Evolutionary conservation across 257 asterid species (phyloP).

Genomic region (Ilex asprella): DNA sequence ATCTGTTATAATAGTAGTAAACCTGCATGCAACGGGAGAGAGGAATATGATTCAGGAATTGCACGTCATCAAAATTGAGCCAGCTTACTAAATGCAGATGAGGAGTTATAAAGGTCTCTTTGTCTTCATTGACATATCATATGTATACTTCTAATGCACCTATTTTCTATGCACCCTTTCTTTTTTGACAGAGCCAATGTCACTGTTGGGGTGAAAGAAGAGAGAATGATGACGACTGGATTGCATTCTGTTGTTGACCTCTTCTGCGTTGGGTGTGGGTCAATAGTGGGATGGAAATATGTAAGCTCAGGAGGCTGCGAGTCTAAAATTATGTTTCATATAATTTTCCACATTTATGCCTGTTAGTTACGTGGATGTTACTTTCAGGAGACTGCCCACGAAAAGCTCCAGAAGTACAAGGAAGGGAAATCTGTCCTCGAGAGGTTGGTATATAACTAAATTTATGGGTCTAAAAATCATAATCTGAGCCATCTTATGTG

Average conservation of each 20-base stretch:
- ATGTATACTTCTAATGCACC: background rate
- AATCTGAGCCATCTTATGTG: background rate
- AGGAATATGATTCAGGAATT: background rate
- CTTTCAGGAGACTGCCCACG: slow-evolving; percentile 41
- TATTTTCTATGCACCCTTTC: background rate
- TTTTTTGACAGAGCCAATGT: slow-evolving; percentile 51
- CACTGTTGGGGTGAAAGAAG: slow-evolving; percentile 56
- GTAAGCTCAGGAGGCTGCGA: slow-evolving; percentile 29
- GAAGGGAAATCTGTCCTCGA: slow-evolving; percentile 27
- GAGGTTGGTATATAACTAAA: slow-evolving; percentile 9
- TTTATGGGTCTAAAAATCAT: background rate
- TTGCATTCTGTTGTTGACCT: slow-evolving; percentile 56
- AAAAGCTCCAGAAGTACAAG: slow-evolving; percentile 21
- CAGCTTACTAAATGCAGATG: background rate
- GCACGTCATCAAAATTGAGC: background rate
- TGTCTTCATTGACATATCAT: no score
- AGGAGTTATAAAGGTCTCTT: no score
- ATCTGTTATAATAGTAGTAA: no score
- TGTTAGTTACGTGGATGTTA: background rate
- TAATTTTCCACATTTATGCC: background rate
- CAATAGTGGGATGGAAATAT: slow-evolving; percentile 76
- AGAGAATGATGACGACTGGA: slow-evolving; percentile 73
- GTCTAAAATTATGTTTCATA: background rate
- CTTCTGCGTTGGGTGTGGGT: slow-evolving; percentile 67
- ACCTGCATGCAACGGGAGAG: background rate